A percentile compares a stretch with the other conserved stretches of the same genome.
Evolutionary conservation across 192 early-diverging fungal species (phyloP).

Genomic region (Backusella macrospora): DNA sequence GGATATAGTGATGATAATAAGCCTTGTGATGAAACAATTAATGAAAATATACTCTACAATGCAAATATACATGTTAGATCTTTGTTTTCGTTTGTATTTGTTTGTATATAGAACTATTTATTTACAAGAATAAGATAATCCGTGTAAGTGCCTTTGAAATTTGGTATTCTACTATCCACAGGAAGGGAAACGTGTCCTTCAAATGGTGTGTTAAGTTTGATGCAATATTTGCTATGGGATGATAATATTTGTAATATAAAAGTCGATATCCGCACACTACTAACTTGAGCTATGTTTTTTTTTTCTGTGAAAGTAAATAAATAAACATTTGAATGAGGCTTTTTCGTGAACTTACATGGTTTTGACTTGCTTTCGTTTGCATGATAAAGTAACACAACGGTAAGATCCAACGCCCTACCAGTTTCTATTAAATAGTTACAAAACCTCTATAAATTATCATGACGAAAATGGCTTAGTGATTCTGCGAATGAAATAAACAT

Average conservation of each 20-base stretch:
- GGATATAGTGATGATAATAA: constrained; percentile 72
- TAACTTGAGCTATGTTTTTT: constrained; percentile 56
- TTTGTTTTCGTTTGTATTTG: not conserved
- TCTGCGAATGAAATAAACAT: not conserved
- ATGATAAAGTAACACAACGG: constrained; percentile 65
- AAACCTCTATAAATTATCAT: constrained; percentile 56
- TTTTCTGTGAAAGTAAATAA: not conserved
- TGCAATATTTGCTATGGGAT: constrained; percentile 63
- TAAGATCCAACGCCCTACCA: constrained; percentile 60
- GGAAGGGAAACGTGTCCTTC: constrained; percentile 61
- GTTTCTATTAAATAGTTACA: constrained; percentile 61
- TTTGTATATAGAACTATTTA: not conserved
- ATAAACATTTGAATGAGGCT: not conserved
- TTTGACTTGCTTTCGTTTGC: constrained; percentile 61
- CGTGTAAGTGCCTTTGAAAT: constrained; percentile 65
- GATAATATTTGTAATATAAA: constrained; percentile 74
- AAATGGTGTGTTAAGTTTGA: constrained; percentile 66
- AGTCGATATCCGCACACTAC: constrained; percentile 70
- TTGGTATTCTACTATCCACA: constrained; percentile 51
- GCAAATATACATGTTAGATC: not conserved
- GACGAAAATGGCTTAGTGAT: not conserved
- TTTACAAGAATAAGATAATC: constrained; percentile 82
- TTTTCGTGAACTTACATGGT: constrained; percentile 43
- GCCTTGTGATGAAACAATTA: constrained; percentile 75
- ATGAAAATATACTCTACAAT: constrained; percentile 66